Base-by-base conservation (phyloP, 2,329 filamentous ascomycete genomes). In the Gremmenia infestans region DNA sequence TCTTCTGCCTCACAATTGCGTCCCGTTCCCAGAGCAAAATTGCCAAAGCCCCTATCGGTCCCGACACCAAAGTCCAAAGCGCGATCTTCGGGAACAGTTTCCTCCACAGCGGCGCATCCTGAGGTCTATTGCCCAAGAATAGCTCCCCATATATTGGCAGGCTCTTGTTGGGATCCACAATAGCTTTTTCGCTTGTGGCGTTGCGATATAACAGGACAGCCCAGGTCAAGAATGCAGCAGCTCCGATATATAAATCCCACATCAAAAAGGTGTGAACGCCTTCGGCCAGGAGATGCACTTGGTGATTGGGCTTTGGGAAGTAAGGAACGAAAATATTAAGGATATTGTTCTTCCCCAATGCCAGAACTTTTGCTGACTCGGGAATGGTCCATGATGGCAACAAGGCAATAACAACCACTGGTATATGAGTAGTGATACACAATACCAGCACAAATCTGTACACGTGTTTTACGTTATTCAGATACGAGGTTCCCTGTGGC, bases 21-120 rank as follows among this genome's bases (percentile, higher is more conserved):
- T 81, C 78, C 52, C 78, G 72, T 61, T 75, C 73, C 78, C 78
- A 79, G 15, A 81, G 67, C 53, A 78, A 64, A 45, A 73, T 69
- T 6, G 77, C 71, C 7, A 73, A 72, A 19, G 73, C 72, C 4
- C 73, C 77, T 23, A 72, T 69, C 1, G 78, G 76, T 0, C 78
- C 78, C 11, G 71, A 65, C 12, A 78, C 12, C 23, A 70, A 48
- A 14, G 68, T 63, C 64, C 75, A 70, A 1, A 69, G 14, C 11
- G 60, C 60, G 19, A 71, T 65, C 63, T 77, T 76, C 7, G 68
- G 40, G 7, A 70, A 28, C 8, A 74, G 61, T 14, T 61, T 60
- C 48, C 48, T 59, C 57, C 60, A 60, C 42, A 40, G 40, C 7
- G 43, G 52, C 2, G 19, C 47, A 8, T 48, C 55, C 62, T 59